Percentiles rank a stretch among this genome's conserved stretches.
Conservation (phyloP, 129 eudicot species). For the carrot (Daucus carota) region DNA sequence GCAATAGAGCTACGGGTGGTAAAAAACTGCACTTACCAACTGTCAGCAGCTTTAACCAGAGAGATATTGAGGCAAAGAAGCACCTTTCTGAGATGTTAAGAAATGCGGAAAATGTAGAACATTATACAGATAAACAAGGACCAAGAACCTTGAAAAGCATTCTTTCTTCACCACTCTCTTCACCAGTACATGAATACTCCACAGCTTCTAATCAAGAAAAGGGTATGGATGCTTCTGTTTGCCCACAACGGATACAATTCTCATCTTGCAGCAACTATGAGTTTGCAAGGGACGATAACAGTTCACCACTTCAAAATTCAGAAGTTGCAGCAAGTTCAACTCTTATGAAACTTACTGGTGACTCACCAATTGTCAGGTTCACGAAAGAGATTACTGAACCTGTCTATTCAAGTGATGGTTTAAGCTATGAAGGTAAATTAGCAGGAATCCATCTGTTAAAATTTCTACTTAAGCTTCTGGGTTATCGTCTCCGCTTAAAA, state of each 20-base stretch:
- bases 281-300: background rate
- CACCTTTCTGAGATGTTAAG: conserved; percentile 52
- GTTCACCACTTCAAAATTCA: conserved; percentile 9
- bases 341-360: conserved; percentile 9
- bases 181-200: conserved; percentile 38
- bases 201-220: conserved; percentile 15
- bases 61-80: conserved; percentile 43
- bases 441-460: background rate
- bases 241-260: background rate
- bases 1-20: background rate
- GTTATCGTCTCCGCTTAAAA: background rate
- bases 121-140: conserved; percentile 16
- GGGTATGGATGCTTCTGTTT: conserved; percentile 5
- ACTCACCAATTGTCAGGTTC: background rate
- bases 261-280: background rate
- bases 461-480: background rate
- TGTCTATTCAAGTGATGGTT: background rate
- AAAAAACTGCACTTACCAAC: conserved; percentile 13
- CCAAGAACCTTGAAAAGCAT: conserved; percentile 47
- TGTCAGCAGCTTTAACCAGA: background rate
- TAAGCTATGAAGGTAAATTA: conserved; percentile 17
- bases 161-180: conserved; percentile 19
- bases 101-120: conserved; percentile 18
- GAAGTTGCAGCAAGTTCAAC: background rate
- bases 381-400: background rate